Percentiles rank a stretch among this genome's conserved stretches.
Evolutionary conservation across 1,284 basidiomycete genomes (phyloP).

Genomic region (Lentinula novae-zelandiae): DNA sequence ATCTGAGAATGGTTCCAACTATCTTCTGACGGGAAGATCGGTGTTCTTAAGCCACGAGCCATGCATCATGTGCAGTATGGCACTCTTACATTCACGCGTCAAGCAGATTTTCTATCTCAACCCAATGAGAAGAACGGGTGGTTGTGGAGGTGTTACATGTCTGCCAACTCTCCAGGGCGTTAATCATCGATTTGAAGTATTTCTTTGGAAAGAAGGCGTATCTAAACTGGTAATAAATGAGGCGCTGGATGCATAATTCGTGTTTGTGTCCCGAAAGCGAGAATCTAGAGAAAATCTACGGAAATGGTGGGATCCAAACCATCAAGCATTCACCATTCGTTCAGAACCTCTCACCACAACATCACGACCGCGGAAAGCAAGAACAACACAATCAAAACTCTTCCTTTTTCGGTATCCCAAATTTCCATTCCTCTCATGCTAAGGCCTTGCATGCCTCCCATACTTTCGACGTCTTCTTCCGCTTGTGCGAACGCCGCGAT

Average conservation of each 20-base stretch:
- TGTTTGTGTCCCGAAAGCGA: neutral
- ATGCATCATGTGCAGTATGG: conserved; percentile 96
- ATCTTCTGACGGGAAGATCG: conserved; percentile 79
- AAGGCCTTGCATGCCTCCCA: conserved; percentile 4
- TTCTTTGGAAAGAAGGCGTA: conserved; percentile 43
- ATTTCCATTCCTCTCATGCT: conserved; percentile 6
- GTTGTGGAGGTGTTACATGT: conserved; percentile 68
- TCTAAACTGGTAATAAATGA: conserved; percentile 33
- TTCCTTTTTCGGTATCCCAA: conserved; percentile 4
- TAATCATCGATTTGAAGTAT: conserved; percentile 81
- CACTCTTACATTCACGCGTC: conserved; percentile 86
- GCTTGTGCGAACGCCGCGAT: neutral
- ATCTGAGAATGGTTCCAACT: conserved; percentile 64
- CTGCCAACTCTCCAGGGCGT: conserved; percentile 74
- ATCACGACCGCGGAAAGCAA: neutral
- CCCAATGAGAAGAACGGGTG: conserved; percentile 71
- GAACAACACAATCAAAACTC: neutral
- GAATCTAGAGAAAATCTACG: neutral
- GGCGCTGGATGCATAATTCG: conserved; percentile 36
- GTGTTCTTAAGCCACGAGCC: conserved; percentile 93
- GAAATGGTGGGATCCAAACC: neutral
- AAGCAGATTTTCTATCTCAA: conserved; percentile 77
- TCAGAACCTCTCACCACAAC: neutral
- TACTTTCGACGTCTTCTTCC: neutral
- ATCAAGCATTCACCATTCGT: neutral